Percentiles rank a stretch among this genome's conserved stretches.
These are phyloP conservation scores for Mycena pura DNA, from an alignment of 768 basidiomycete species.

Conservation along the genomic window DNA sequence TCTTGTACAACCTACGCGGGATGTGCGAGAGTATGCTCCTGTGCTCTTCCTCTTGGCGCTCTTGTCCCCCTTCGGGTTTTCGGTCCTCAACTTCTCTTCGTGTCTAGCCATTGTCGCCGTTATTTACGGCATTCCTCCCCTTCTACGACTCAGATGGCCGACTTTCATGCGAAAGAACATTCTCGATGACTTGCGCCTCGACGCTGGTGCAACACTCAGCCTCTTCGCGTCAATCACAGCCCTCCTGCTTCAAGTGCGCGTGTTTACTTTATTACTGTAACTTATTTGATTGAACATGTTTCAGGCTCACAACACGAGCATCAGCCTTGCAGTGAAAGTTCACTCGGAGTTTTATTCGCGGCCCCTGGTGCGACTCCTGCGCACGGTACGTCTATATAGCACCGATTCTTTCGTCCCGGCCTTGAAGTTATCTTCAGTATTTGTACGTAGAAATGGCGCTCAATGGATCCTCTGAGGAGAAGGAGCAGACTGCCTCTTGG, in stretches of 20 bases:
- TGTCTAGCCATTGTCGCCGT: background rate
- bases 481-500: conserved; percentile 22
- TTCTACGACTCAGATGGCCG: conserved; percentile 16
- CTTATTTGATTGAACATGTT: background rate
- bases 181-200: conserved; percentile 15
- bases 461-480: conserved; percentile 26
- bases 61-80: conserved; percentile 2
- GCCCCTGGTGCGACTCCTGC: conserved; percentile 16
- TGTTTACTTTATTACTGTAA: background rate
- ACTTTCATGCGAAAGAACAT: conserved; percentile 13
- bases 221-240: conserved; percentile 14
- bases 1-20: background rate
- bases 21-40: conserved; percentile 11
- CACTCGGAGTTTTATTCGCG: conserved; percentile 16
- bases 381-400: conserved; percentile 16
- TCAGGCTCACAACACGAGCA: conserved; percentile 17
- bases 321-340: conserved; percentile 19
- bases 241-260: conserved; percentile 10
- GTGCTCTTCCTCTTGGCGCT: background rate
- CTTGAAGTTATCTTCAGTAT: background rate
- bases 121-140: conserved; percentile 9
- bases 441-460: conserved; percentile 20
- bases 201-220: conserved; percentile 15
- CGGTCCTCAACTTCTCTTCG: background rate
- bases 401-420: background rate